Base-by-base conservation (phyloP, 768 basidiomycete genomes). In the Lactarius evosmus region DNA sequence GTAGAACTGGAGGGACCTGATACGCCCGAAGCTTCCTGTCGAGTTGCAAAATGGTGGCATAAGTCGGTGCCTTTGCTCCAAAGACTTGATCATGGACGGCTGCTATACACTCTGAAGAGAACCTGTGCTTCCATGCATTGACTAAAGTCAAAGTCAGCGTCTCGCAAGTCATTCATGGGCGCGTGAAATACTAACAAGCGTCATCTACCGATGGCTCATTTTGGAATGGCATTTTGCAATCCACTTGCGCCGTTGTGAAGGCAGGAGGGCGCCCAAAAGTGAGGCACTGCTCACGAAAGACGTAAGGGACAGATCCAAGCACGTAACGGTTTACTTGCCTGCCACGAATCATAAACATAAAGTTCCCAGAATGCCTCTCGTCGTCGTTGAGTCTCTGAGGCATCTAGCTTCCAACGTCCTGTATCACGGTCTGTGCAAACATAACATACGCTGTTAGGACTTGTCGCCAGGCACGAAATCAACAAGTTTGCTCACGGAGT, bases 191-290 rank as follows among this genome's bases (percentile, higher is more conserved):
- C 63, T 84, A 80, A 25, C 82, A 83, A n/a, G 75, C 71, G 14
- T 75, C 75, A 63, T 78, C 81, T 40, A 65, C 78, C 78, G 72
- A 86, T 83, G 63, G 87, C 76, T 68, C 67, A 2, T 62, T 38
- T 52, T 70, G 85, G 86, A 8, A 80, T 71, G 68, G 66, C 68
- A 69, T 69, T 19, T 67, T 63, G 38, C 66, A 67, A 29, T 69
- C 68, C n/a, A 69, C 66, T 40, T 69, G 68, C 7, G 66, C 50
- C 25, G 78, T 76, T 1, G 83, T 78, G 61, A 88, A 80, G 4
- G 87, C 85, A 4, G 87, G 86, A 1, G 87, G 87, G 6, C 87
- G 80, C 60, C 87, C 87, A 72, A 84, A 88, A 11, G 86, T 87
- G 65, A 89, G 73, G 69, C 85, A 87, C 87, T 89, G 44, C 32